Conservation (phyloP, 2,329 filamentous ascomycete genomes). For the Fusarium citri region DNA sequence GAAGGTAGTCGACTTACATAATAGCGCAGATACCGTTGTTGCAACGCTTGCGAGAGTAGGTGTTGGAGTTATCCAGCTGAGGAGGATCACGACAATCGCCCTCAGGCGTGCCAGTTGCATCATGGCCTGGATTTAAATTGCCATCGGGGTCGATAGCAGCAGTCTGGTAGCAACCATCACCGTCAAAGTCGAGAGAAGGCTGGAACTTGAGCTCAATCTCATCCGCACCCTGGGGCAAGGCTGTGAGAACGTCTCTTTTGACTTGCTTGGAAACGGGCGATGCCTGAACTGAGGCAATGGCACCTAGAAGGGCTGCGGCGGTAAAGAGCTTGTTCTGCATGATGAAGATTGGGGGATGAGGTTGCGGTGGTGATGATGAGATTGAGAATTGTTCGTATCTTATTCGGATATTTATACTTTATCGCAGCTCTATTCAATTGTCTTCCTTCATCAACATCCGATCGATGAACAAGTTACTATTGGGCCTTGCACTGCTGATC, state of each 20-base stretch:
- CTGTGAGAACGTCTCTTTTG: conserved; percentile 46
- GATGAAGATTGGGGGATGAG: neutral
- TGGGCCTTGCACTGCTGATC: neutral
- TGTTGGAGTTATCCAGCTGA: conserved; percentile 49
- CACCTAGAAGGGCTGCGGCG: conserved; percentile 32
- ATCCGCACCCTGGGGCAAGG: conserved; percentile 50
- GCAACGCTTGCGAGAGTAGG: conserved; percentile 49
- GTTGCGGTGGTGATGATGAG: neutral
- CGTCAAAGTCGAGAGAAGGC: conserved; percentile 55
- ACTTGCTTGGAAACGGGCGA: conserved; percentile 21
- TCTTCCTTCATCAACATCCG: neutral
- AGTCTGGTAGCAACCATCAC: conserved; percentile 58
- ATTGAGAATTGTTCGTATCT: neutral
- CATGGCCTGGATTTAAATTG: conserved; percentile 45
- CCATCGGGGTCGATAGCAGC: conserved; percentile 57
- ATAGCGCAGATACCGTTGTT: conserved; percentile 51
- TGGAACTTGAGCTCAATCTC: conserved; percentile 52
- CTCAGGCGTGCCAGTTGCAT: conserved; percentile 45
- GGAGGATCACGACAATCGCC: conserved; percentile 48
- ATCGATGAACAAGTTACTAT: neutral
- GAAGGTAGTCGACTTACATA: conserved; percentile 36
- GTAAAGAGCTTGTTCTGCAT: conserved; percentile 36
- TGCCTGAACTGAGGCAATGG: conserved; percentile 33
- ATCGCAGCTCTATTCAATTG: fast-evolving
- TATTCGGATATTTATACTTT: conserved; percentile 4